Base-by-base conservation (phyloP, 2,329 filamentous ascomycete genomes). In the Madurella mycetomatis region DNA sequence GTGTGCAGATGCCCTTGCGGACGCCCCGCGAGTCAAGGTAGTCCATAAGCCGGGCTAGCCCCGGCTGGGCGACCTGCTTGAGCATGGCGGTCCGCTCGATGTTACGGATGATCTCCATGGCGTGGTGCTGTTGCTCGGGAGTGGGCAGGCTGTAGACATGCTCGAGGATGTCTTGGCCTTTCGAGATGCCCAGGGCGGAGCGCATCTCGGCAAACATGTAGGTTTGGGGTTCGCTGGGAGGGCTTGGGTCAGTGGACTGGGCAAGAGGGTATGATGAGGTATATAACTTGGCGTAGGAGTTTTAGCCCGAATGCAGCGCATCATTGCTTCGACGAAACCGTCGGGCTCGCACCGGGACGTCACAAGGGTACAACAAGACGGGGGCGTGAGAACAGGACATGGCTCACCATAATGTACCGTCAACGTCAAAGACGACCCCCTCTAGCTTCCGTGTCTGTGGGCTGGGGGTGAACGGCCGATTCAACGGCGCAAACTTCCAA, bases 191-290 rank as follows among this genome's bases (percentile, higher is more conserved):
- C 15, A 97, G 81, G 8, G 83, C 86, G 13, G 74, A 67, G 60
- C 86, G 86, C 92, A 99, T 97, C 67, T 95, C 81, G 17, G 73
- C 70, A 72, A 97, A 97, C 92, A 97, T 99, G 79, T 96, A 90
- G 63, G 88, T 94, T 72, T 97, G 92, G 0, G 92, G 92, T 54
- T 92, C 76, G 69, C 91, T 95, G 59, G 7, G 25, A 12, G 11
- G 13, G 17, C 31, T 30, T 32, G 43, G 34, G 31, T 41, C 31
- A 34, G 19, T 15, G 25, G 25, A 25, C 25, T 25, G 7, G 3
- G 25, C 7, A 25, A 7, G 25, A 25, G 7, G 25, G 7, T 39
- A 5, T n/a, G n/a, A n/a, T n/a, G n/a, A n/a, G n/a, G n/a, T n/a
- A n/a, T n/a, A n/a, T n/a, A n/a, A n/a, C n/a, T n/a, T n/a, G n/a